Conservation (phyloP, 140 eudicot genomes). For the Senecio squalidus region DNA sequence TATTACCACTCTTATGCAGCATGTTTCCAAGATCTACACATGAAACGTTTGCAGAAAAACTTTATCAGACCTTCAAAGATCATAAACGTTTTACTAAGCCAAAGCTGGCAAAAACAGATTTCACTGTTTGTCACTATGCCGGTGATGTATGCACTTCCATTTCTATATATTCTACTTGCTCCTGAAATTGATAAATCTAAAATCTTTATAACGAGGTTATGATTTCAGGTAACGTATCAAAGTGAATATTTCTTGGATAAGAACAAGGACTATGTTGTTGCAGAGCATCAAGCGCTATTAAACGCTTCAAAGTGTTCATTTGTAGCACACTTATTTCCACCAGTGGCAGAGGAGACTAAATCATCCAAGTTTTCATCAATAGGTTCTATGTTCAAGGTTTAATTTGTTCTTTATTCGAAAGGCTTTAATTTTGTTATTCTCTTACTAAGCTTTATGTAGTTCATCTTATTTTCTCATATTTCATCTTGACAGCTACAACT, state of each 20-base stretch:
- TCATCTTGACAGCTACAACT: slow-evolving; percentile 72
- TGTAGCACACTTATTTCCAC: slow-evolving; percentile 81
- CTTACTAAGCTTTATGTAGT: no score
- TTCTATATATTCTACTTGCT: neutral
- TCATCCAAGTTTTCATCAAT: slow-evolving; percentile 90
- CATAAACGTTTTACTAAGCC: slow-evolving; percentile 85
- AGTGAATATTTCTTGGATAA: slow-evolving; percentile 88
- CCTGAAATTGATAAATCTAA: neutral
- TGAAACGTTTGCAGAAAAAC: slow-evolving; percentile 88
- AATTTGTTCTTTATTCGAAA: neutral
- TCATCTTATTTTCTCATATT: slow-evolving; percentile 1
- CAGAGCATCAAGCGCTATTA: slow-evolving; percentile 92
- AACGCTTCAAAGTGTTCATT: slow-evolving; percentile 78
- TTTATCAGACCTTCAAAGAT: slow-evolving; percentile 77
- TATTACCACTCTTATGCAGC: slow-evolving; percentile 34
- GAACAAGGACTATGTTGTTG: slow-evolving; percentile 95
- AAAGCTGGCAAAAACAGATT: slow-evolving; percentile 75
- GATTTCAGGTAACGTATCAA: slow-evolving; percentile 91
- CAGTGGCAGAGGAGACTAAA: slow-evolving; percentile 65
- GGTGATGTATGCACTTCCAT: slow-evolving; percentile 67
- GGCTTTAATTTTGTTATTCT: slow-evolving; percentile 10
- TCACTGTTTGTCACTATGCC: slow-evolving; percentile 86
- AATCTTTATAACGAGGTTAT: slow-evolving; percentile 11
- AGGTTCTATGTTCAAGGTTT: slow-evolving; percentile 80
- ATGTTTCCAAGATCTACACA: slow-evolving; percentile 94